Evolutionary conservation across 2,329 filamentous ascomycete genomes (phyloP), one percentile per base, ranked within the genome.

Genomic region (Xenoacremonium recifei): DNA sequence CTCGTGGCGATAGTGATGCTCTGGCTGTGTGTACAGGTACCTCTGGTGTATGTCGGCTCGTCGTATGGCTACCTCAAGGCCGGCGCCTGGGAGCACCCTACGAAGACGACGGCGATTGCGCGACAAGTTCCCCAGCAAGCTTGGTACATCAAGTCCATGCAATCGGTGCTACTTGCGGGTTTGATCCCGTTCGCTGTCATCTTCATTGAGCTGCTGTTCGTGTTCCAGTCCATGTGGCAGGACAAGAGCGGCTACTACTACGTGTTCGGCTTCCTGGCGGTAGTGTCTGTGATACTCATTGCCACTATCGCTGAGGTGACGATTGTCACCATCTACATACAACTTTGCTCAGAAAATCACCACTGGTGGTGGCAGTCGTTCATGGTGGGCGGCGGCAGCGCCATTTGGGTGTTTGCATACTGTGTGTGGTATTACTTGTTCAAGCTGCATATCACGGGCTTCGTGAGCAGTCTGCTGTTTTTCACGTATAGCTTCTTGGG

Each of bases 351-450:
- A 2, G 89, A 95, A 76, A 90, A 95, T 64, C 85, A 93, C 66
- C 79, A 89, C 62, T 95, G 89, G 89, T 93, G 87, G 87, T 95
- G 89, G 89, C 86, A 88, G 63, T 89, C 85, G 38, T 93, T 95
- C 69, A 67, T 88, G 36, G 79, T 90, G 7, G 89, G 89, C 33
- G 85, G 84, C 35, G 81, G 84, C 53, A 89, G 84, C 53, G 80
- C 85, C 6, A 64, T 89, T 46, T 95, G 89, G 88, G 80, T 95
- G 27, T 93, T 92, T 61, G 62, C 80, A 27, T 95, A 93, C 69
- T 88, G 86, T 62, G 71, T 84, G 37, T 95, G 87, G 84, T 95
- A 92, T 69, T 95, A 89, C 66, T 76, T 82, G 54, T 82, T 81
- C 51, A 89, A 87, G 64, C 74, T 95, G 42, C 85, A 91, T 64